phyloP scores from a whole-genome alignment of 2,329 filamentous ascomycete genomes.

The Cercospora janseana region DNA sequence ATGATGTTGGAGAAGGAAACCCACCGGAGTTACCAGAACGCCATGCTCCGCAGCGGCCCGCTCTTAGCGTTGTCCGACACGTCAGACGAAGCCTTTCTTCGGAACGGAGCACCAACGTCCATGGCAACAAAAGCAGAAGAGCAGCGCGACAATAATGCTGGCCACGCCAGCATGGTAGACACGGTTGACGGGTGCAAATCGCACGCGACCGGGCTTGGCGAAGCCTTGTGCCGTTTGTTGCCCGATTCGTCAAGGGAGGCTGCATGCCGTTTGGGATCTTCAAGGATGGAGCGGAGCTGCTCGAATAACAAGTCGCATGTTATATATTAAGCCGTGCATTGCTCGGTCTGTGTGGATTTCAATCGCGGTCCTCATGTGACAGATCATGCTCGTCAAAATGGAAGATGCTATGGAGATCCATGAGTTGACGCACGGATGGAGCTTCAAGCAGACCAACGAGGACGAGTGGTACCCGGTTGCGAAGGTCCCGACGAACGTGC shows the following conservation, averaged over 20 bases:
- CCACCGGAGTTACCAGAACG: too few relatives aligned
- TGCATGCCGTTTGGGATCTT: conserved; percentile 5
- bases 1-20: too few relatives aligned
- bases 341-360: conserved; percentile 5
- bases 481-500: conserved; percentile 49
- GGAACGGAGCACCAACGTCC: too few relatives aligned
- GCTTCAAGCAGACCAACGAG: conserved; percentile 46
- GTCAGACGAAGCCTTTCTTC: too few relatives aligned
- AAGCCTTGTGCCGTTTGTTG: neutral
- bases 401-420: conserved; percentile 25
- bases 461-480: conserved; percentile 47
- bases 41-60: too few relatives aligned
- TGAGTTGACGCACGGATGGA: conserved; percentile 44
- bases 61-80: too few relatives aligned
- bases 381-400: conserved; percentile 17
- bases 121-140: too few relatives aligned
- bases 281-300: neutral
- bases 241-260: conserved; percentile 17
- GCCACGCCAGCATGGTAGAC: too few relatives aligned
- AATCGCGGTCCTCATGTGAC: neutral
- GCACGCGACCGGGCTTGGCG: neutral
- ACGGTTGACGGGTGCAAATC: too few relatives aligned
- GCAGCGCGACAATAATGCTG: too few relatives aligned
- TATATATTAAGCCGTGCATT: too few relatives aligned
- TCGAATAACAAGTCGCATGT: neutral